Conservation (phyloP, 768 basidiomycete genomes). For the Macrolepiota fuliginosa region DNA sequence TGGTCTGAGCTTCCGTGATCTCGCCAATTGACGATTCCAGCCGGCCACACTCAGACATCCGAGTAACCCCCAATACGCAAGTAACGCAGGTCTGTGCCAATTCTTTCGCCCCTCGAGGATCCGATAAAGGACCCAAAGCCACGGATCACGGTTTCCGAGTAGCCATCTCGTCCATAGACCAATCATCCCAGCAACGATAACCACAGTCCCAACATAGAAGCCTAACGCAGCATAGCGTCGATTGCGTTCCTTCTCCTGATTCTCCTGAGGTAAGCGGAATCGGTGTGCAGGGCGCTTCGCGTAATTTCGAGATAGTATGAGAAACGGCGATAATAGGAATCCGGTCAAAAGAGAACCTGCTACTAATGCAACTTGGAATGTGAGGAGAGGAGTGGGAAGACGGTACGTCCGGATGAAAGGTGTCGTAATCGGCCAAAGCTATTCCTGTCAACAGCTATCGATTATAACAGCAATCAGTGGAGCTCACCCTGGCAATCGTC, state of each 20-base stretch:
- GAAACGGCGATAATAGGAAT: constrained; percentile 89
- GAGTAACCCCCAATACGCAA: constrained; percentile 83
- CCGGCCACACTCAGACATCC: constrained; percentile 87
- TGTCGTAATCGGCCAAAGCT: constrained; percentile 81
- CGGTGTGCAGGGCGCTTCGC: constrained; percentile 84
- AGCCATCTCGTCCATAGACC: constrained; percentile 94
- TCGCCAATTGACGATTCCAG: constrained; percentile 88
- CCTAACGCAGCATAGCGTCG: constrained; percentile 81
- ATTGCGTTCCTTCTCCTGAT: constrained; percentile 80
- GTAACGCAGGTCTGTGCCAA: constrained; percentile 77
- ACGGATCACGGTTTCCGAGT: constrained; percentile 78
- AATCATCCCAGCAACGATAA: constrained; percentile 80
- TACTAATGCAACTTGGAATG: constrained; percentile 90
- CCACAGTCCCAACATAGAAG: constrained; percentile 73
- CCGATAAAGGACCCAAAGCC: constrained; percentile 82
- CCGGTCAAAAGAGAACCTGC: constrained; percentile 92
- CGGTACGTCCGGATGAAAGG: constrained; percentile 90
- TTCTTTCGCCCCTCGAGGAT: constrained; percentile 69
- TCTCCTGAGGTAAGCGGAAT: constrained; percentile 81
- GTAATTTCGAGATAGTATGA: constrained; percentile 88
- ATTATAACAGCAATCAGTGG: not conserved
- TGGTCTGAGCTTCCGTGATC: constrained; percentile 66
- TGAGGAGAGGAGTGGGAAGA: constrained; percentile 86
- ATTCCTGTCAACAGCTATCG: not conserved
- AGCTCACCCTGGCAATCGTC: constrained; percentile 74